These are phyloP conservation scores for Leccinum fallax DNA, from an alignment of 1,284 basidiomycete species.

Conservation along the genomic window DNA sequence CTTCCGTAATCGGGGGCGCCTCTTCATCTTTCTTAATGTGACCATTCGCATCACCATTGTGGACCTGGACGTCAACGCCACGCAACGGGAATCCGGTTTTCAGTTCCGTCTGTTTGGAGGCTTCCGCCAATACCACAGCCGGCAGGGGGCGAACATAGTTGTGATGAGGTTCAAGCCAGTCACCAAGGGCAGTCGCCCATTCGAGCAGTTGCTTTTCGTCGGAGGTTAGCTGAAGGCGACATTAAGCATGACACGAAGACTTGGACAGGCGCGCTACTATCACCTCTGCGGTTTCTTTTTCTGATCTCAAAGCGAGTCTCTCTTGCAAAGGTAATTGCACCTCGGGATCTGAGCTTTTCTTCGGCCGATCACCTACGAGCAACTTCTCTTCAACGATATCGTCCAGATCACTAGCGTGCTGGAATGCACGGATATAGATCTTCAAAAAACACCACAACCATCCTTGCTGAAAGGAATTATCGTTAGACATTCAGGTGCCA, in stretches of 20 bases:
- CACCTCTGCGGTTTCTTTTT: slow-evolving; percentile 62
- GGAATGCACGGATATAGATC: slow-evolving; percentile 73
- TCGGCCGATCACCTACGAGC: slow-evolving; percentile 76
- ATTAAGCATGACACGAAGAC: slow-evolving; percentile 3
- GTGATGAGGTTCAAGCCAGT: slow-evolving; percentile 78
- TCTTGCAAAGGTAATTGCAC: slow-evolving; percentile 55
- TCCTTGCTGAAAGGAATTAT: slow-evolving; percentile 45
- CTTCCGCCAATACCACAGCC: slow-evolving; percentile 68
- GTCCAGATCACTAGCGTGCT: slow-evolving; percentile 75
- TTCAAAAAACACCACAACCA: slow-evolving; percentile 75
- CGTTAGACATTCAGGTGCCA: slow-evolving; percentile 6
- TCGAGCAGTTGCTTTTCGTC: slow-evolving; percentile 61
- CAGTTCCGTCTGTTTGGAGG: slow-evolving; percentile 64
- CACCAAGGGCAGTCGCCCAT: slow-evolving; percentile 59
- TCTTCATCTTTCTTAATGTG: slow-evolving; percentile 70
- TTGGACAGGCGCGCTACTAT: background rate
- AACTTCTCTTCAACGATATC: slow-evolving; percentile 77
- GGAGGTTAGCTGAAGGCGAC: slow-evolving; percentile 53
- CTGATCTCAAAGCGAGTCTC: slow-evolving; percentile 51
- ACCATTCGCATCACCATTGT: slow-evolving; percentile 50
- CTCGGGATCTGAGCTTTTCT: slow-evolving; percentile 55
- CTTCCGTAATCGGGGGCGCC: slow-evolving; percentile 58
- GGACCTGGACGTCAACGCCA: slow-evolving; percentile 54
- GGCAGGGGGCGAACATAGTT: slow-evolving; percentile 69
- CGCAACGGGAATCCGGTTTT: slow-evolving; percentile 70